These are phyloP conservation scores for Arthrobotrys megalospora DNA, from an alignment of 2,329 filamentous ascomycete species.

Conservation along the genomic window DNA sequence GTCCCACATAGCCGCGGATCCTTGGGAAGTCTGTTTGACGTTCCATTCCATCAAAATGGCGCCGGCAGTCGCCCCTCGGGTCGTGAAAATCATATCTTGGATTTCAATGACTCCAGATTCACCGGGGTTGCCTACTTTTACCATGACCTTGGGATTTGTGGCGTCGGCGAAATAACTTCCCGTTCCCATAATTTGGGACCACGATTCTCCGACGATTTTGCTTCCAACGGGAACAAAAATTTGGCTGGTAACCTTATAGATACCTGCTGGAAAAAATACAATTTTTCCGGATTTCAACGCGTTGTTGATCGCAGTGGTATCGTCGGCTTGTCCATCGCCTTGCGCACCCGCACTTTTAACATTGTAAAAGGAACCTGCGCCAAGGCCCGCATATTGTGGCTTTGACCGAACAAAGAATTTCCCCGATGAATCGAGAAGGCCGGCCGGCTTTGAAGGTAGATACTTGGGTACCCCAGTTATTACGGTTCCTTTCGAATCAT, in stretches of 20 bases:
- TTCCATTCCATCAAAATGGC: slow-evolving; percentile 83
- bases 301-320: slow-evolving; percentile 56
- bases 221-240: slow-evolving; percentile 69
- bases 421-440: slow-evolving; percentile 74
- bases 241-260: slow-evolving; percentile 72
- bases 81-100: slow-evolving; percentile 72
- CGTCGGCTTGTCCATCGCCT: slow-evolving; percentile 67
- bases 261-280: slow-evolving; percentile 68
- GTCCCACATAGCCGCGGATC: slow-evolving; percentile 76
- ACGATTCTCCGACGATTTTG: slow-evolving; percentile 68
- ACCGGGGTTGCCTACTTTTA: slow-evolving; percentile 71
- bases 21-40: slow-evolving; percentile 69
- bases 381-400: slow-evolving; percentile 83
- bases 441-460: slow-evolving; percentile 74
- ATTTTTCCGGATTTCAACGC: slow-evolving; percentile 70
- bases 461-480: slow-evolving; percentile 65
- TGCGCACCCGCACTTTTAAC: slow-evolving; percentile 77
- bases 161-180: slow-evolving; percentile 62
- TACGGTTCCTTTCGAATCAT: slow-evolving; percentile 74
- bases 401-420: slow-evolving; percentile 85
- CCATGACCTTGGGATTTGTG: slow-evolving; percentile 43
- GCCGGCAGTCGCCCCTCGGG: slow-evolving; percentile 72
- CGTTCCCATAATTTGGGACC: slow-evolving; percentile 64
- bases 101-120: slow-evolving; percentile 71
- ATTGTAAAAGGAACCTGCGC: slow-evolving; percentile 80